These are phyloP conservation scores for Solanum clarkiae DNA, from an alignment of 257 asterid genomes.

Conservation along the genomic window DNA sequence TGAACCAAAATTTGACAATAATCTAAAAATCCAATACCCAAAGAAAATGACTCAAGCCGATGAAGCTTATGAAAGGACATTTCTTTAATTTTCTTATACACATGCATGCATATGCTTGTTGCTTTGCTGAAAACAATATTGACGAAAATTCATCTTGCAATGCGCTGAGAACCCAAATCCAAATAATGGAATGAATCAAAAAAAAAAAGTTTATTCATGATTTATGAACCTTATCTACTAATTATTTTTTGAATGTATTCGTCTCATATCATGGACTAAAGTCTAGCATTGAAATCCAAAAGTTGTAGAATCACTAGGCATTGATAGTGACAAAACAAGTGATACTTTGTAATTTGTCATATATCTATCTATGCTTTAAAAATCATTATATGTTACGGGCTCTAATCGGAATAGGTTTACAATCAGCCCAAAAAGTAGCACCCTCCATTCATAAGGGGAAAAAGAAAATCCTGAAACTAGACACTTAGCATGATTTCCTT, in stretches of 20 bases:
- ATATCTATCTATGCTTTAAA: neutral
- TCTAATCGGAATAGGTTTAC: neutral
- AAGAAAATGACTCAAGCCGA: neutral
- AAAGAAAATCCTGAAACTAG: neutral
- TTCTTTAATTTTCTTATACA: neutral
- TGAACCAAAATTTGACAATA: neutral
- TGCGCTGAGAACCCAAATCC: neutral
- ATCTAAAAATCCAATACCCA: neutral
- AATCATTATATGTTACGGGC: neutral
- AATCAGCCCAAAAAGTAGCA: neutral
- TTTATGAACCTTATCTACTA: neutral
- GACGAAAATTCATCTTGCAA: neutral
- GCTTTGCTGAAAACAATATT: neutral
- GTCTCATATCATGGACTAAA: slow-evolving; percentile 2
- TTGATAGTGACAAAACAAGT: neutral
- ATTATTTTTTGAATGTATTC: neutral
- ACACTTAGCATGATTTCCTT: neutral
- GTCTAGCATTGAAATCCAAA: neutral
- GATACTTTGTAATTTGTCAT: neutral
- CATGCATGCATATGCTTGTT: neutral
- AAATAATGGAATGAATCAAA: neutral
- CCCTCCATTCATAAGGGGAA: neutral
- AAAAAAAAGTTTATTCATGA: neutral
- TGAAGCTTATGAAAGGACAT: neutral
- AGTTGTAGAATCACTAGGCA: neutral